Conservation (phyloP, 306 rosid genomes). For the Oxytropis ochrocephala region DNA sequence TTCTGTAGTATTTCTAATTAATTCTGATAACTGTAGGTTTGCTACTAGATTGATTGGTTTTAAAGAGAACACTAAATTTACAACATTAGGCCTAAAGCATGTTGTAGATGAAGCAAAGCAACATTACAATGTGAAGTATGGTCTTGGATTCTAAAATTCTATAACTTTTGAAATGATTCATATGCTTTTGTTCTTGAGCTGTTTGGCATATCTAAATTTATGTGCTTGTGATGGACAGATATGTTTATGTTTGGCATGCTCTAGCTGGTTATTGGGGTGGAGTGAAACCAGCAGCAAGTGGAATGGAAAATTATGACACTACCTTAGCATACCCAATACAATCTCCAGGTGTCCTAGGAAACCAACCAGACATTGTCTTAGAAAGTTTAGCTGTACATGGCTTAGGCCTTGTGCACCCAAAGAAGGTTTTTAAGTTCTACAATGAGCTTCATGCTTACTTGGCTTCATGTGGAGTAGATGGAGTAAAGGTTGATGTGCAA, state of each 20-base stretch:
- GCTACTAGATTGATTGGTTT: background rate
- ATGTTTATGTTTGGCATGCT: constrained; percentile 18
- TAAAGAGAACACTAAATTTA: constrained; percentile 8
- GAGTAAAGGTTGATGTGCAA: constrained; percentile 97
- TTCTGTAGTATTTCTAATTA: background rate
- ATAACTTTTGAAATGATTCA: background rate
- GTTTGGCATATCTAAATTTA: background rate
- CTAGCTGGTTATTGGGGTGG: constrained; percentile 25
- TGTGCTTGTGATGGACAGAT: background rate
- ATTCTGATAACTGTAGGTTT: background rate
- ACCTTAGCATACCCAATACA: constrained; percentile 3
- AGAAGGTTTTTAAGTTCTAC: constrained; percentile 78
- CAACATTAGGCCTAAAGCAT: background rate
- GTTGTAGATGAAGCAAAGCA: constrained; percentile 7
- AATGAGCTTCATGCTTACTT: constrained; percentile 90
- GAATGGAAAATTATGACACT: constrained; percentile 18
- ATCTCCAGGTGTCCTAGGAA: constrained; percentile 12
- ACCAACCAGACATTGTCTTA: constrained; percentile 29
- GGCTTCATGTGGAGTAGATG: constrained; percentile 91
- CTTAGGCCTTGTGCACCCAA: constrained; percentile 88
- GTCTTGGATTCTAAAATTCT: background rate
- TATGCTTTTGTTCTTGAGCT: background rate
- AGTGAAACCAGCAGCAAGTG: constrained; percentile 19
- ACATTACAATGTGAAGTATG: background rate
- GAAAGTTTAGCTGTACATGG: constrained; percentile 88